A percentile compares a stretch with the other conserved stretches of the same genome.
phyloP scores from a whole-genome alignment of 345 rosid genomes.

The Gossypium rotundifolium region DNA sequence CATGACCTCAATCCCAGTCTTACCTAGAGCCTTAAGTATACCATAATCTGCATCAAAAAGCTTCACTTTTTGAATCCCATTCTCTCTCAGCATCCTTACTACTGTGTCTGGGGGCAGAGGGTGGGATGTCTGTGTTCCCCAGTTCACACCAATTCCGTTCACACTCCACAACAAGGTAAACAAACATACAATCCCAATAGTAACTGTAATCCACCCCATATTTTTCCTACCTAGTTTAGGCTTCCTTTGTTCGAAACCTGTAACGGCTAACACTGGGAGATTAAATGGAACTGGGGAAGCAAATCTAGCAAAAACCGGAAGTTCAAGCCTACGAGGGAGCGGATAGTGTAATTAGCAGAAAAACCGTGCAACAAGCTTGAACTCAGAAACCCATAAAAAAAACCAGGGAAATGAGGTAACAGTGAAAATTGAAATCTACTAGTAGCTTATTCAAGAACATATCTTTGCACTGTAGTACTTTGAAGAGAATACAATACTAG shows the following conservation, averaged over 20 bases:
- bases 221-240: not conserved
- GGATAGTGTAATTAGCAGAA: not conserved
- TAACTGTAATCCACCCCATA: slow-evolving; percentile 18
- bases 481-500: not conserved
- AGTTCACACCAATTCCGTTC: slow-evolving; percentile 74
- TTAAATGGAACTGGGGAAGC: not conserved
- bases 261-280: not conserved
- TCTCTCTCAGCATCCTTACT: slow-evolving; percentile 63
- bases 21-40: slow-evolving; percentile 62
- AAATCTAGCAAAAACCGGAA: too few species aligned
- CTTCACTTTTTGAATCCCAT: slow-evolving; percentile 74
- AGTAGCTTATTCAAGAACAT: not conserved
- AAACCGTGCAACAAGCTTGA: not conserved
- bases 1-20: slow-evolving; percentile 82
- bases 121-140: slow-evolving; percentile 89
- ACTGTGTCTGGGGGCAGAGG: slow-evolving; percentile 63
- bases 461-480: not conserved
- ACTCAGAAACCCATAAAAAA: not conserved
- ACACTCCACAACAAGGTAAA: slow-evolving; percentile 25
- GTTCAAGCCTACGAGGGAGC: too few species aligned
- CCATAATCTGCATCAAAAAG: slow-evolving; percentile 87
- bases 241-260: not conserved
- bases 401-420: not conserved
- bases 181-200: slow-evolving; percentile 22
- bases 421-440: not conserved